These are phyloP conservation scores for Pichia eremophila DNA, from an alignment of 805 yeast genomes.

Conservation along the genomic window DNA sequence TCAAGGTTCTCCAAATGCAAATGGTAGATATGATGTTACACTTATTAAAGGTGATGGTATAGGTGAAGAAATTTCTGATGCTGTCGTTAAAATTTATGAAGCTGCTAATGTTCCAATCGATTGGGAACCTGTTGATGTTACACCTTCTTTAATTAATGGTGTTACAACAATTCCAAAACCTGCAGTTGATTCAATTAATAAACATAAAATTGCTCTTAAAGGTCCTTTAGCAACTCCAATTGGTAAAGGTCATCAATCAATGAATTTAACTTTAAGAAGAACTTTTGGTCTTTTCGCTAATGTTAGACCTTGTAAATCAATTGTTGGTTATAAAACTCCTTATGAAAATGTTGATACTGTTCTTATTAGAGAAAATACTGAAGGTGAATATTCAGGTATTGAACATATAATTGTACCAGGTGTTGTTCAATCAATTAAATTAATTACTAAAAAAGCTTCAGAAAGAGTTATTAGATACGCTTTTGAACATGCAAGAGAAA, in stretches of 20 bases:
- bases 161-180: constrained; percentile 87
- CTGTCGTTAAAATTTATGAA: constrained; percentile 84
- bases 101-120: constrained; percentile 95
- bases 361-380: constrained; percentile 97
- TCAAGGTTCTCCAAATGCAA: constrained; percentile 53
- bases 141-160: constrained; percentile 86
- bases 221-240: constrained; percentile 99
- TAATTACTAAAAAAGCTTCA: constrained; percentile 93
- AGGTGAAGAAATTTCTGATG: constrained; percentile 89
- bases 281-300: constrained; percentile 94
- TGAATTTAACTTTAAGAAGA: constrained; percentile 95
- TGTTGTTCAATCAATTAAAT: constrained; percentile 94
- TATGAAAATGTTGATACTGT: constrained; percentile 87
- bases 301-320: constrained; percentile 92
- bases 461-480: constrained; percentile 96
- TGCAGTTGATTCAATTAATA: constrained; percentile 88
- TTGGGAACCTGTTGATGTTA: constrained; percentile 96
- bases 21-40: constrained; percentile 88
- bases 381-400: constrained; percentile 98
- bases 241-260: constrained; percentile 96
- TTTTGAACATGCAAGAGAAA: constrained; percentile 87
- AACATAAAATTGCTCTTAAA: constrained; percentile 88
- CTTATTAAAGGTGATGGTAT: constrained; percentile 98
- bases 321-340: constrained; percentile 89
- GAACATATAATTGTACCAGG: constrained; percentile 98